A percentile compares a stretch with the other conserved stretches of the same genome.
phyloP scores from a whole-genome alignment of 2,329 filamentous ascomycete species.

The Fusarium buxicola region DNA sequence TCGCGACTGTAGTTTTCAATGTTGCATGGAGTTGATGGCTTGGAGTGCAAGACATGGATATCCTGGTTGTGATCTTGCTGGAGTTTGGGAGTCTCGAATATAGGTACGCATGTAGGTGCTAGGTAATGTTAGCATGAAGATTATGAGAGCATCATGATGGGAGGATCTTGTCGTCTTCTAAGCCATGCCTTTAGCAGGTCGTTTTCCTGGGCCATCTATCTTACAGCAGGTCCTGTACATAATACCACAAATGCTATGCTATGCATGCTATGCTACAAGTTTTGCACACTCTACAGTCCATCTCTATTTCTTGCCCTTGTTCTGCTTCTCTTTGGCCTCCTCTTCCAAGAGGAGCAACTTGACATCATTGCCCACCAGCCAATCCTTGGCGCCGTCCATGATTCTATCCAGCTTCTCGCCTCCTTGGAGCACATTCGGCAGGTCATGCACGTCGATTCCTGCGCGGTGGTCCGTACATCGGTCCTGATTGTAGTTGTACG shows the following conservation, averaged over 20 bases:
- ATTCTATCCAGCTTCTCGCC: conserved; percentile 76
- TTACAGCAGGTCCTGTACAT: conserved; percentile 35
- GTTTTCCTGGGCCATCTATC: conserved; percentile 15
- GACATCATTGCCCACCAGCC: conserved; percentile 81
- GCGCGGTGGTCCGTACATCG: conserved; percentile 91
- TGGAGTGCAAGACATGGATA: conserved; percentile 33
- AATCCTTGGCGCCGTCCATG: conserved; percentile 81
- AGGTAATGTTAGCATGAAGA: conserved; percentile 16
- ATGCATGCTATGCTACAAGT: conserved; percentile 19
- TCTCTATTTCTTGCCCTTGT: conserved; percentile 20
- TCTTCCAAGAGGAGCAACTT: conserved; percentile 76
- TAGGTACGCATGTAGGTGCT: conserved; percentile 6
- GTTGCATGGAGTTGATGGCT: conserved; percentile 37
- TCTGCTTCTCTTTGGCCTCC: conserved; percentile 51
- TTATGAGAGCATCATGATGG: conserved; percentile 27
- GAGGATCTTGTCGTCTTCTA: conserved; percentile 15
- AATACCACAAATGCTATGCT: conserved; percentile 28
- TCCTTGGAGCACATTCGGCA: conserved; percentile 83
- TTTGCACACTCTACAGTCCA: conserved; percentile 4
- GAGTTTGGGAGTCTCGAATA: conserved; percentile 33
- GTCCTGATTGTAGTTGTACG: conserved; percentile 83
- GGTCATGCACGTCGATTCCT: conserved; percentile 80
- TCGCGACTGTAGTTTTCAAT: conserved; percentile 6
- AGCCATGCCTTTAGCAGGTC: conserved; percentile 10
- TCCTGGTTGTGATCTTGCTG: conserved; percentile 35